These are phyloP conservation scores for Geotrichum fermentans DNA, from an alignment of 1,139 yeast species.

Conservation along the genomic window DNA sequence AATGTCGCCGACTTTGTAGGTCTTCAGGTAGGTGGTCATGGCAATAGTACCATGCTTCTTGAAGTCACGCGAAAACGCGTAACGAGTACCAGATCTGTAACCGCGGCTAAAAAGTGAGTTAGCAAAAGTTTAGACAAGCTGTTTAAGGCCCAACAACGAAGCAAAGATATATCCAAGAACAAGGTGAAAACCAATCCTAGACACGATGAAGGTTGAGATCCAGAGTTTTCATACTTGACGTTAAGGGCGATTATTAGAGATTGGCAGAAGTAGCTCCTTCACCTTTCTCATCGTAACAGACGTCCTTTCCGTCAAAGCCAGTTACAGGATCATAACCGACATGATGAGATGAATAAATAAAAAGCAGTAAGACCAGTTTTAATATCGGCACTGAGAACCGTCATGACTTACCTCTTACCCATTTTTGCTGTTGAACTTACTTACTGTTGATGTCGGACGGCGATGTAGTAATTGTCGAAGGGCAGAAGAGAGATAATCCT, in stretches of 20 bases:
- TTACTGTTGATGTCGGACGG: constrained; percentile 22
- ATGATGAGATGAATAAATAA: too few species aligned
- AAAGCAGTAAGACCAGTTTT: too few species aligned
- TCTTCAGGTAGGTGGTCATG: constrained; percentile 93
- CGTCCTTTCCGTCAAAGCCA: too few species aligned
- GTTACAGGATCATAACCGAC: too few species aligned
- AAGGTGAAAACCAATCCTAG: background rate
- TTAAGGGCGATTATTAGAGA: too few species aligned
- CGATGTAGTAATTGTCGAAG: constrained; percentile 18
- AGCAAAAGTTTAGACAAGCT: background rate
- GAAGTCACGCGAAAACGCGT: constrained; percentile 99
- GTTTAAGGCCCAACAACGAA: too few species aligned
- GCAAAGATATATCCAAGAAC: background rate
- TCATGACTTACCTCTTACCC: constrained; percentile 63
- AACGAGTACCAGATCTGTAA: constrained; percentile 99
- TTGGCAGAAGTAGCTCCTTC: too few species aligned
- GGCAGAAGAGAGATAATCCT: background rate
- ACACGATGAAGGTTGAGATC: background rate
- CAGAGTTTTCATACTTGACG: background rate
- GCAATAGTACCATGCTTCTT: constrained; percentile 95
- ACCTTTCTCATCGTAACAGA: too few species aligned
- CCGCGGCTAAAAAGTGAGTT: constrained; percentile 64
- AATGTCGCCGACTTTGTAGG: constrained; percentile 97
- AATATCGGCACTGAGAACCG: too few species aligned
- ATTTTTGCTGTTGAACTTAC: constrained; percentile 42